A percentile compares a stretch with the other conserved stretches of the same genome.
Conservation (phyloP, 2,329 filamentous ascomycete genomes). For the Ascochyta pisi region DNA sequence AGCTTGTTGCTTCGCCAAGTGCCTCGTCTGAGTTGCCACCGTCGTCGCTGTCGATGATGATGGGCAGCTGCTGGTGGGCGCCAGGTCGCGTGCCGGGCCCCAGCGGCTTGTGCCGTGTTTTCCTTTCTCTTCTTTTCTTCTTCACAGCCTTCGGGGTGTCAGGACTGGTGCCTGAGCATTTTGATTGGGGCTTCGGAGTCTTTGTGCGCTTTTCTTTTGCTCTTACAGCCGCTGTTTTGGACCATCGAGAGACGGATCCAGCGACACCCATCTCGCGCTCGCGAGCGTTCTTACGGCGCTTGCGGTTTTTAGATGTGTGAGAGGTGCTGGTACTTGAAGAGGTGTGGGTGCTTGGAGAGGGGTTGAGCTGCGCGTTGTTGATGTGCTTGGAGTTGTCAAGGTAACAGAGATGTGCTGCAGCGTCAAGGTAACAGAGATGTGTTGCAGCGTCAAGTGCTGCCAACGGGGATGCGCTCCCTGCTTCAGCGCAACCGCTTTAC, state of each 20-base stretch:
- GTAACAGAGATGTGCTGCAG: not conserved
- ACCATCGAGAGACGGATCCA: not conserved
- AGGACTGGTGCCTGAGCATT: not conserved
- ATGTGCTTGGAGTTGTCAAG: not conserved
- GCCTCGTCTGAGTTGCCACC: not conserved
- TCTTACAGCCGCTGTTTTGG: not conserved
- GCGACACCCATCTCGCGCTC: not conserved
- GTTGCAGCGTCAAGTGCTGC: not conserved
- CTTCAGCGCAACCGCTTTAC: not conserved
- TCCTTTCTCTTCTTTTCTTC: not conserved
- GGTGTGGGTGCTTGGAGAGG: no score
- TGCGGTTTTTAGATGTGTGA: not conserved
- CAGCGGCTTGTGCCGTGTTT: not conserved
- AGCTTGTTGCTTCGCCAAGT: not conserved
- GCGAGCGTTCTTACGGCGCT: not conserved
- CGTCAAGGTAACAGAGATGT: not conserved
- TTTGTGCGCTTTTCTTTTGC: slow-evolving; percentile 2
- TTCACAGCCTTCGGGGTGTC: not conserved
- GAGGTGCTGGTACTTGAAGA: no score
- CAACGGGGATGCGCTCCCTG: not conserved
- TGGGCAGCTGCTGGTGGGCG: slow-evolving; percentile 9
- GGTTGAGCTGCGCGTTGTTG: not conserved
- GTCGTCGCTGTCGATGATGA: slow-evolving; percentile 20
- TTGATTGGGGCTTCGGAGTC: not conserved
- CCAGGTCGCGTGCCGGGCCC: slow-evolving; percentile 1